Base-by-base conservation (phyloP, 768 basidiomycete genomes). In the Mycena indigotica region DNA sequence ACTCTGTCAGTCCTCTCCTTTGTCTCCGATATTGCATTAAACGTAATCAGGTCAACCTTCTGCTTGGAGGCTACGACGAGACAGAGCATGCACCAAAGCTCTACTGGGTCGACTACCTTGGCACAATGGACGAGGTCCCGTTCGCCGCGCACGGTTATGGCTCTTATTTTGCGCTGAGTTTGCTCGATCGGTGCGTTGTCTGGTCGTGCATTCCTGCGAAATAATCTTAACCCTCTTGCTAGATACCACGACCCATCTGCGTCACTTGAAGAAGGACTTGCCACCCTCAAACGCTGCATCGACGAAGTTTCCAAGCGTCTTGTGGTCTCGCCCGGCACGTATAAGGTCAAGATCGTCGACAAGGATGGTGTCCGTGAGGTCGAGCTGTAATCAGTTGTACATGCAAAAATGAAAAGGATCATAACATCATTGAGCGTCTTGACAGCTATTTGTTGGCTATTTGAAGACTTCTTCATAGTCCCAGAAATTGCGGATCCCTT, bases 61-160 rank as follows among this genome's bases (percentile, higher is more conserved):
- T 99, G 4, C 76, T 99, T 10, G 96, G 91, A 5, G 97, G 97
- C 15, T 98, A 87, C 71, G 97, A 99, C 72, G 84, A 84, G 52
- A 84, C 91, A 38, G 82, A 82, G 5, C 67, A 83, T 62, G 77
- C 77, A 16, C 93, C 95, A 4, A 84, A 85, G 61, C 80, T 96
- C 13, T 97, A 95, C 78, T 98, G 95, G 95, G 80, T 98, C 58
- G 97, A 99, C 77, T 94, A 96, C 72, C 81, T 97, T 28, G 97
- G 97, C 24, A 96, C 97, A 4, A 81, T 91, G 68, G 83, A 87
- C 3, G 84, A 87, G 54, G 89, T 97, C 13, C 95, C 95, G 0
- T 99, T 95, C 70, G 95, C 87, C 16, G 95, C 94, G 1, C 96
- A 98, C 68, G 97, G 97, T 2, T 95, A 98, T 69, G 97, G 94